Evolutionary conservation across 257 asterid species (phyloP), one percentile per base, ranked within the genome.

Genomic region (Linderniella brevidens): DNA sequence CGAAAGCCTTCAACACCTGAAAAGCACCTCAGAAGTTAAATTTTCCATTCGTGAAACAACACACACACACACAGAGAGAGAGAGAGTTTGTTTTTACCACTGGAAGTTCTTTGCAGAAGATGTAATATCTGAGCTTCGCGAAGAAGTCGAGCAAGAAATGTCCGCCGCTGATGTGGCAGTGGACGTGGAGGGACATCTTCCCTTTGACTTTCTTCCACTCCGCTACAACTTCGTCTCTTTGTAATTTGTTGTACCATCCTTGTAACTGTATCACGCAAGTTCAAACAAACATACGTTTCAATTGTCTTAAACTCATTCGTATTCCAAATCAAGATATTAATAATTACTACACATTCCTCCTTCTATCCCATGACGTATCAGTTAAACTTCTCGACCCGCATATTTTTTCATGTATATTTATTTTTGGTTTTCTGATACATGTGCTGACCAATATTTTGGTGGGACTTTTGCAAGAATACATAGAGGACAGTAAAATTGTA

Each of bases 1-100:
- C 84, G 70, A 88, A 83, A 6, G 97, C 97, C 82, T 75, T 84
- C 64, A 88, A 32, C 17, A 84, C 97, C 97, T 86, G 37, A 40
- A 17, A 11, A 40, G 17, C 37, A 19, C 2, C 14, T 25, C 32
- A 25, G 6, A 3, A 6, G 32, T 25, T 25, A 2, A 25, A 25
- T 25, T 25, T 25, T 25, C 6, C 32, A 6, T 25, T 25, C n/a
- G n/a, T n/a, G n/a, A n/a, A n/a, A n/a, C n/a, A n/a, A n/a, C n/a
- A n/a, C n/a, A n/a, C n/a, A n/a, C n/a, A n/a, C n/a, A n/a, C 6
- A 25, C 3, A 25, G 32, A 25, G 3, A 25, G 32, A 6, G 32
- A 25, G 32, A 25, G 32, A 25, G 32, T 25, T 25, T 25, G 6
- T n/a, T n/a, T n/a, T 17, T 46, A 46, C 51, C 51, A 46, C 51